These are phyloP conservation scores for Sclerotinia spermophila DNA, from an alignment of 2,329 filamentous ascomycete genomes.

Conservation along the genomic window DNA sequence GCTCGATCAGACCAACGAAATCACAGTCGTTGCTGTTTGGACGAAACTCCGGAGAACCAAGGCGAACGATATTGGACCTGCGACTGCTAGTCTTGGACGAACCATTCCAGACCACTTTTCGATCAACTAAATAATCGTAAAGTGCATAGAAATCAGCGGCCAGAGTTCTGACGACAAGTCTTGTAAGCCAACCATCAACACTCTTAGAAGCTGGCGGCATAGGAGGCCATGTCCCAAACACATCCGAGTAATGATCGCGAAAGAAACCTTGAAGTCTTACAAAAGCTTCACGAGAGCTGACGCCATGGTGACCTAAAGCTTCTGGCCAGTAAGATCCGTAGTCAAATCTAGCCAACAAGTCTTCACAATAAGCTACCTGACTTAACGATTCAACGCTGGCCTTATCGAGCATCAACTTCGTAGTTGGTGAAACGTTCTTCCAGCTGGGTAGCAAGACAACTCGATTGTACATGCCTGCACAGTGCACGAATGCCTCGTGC, in stretches of 20 bases:
- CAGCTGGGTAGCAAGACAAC: constrained; percentile 55
- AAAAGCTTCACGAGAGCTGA: constrained; percentile 44
- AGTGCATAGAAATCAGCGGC: constrained; percentile 64
- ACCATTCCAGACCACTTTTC: constrained; percentile 62
- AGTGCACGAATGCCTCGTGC: constrained; percentile 64
- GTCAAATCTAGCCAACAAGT: constrained; percentile 56
- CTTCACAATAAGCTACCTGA: constrained; percentile 59
- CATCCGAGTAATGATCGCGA: constrained; percentile 51
- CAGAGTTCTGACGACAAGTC: constrained; percentile 53
- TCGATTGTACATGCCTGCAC: constrained; percentile 57
- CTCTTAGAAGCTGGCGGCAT: constrained; percentile 39
- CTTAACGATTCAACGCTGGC: constrained; percentile 60
- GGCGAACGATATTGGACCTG: constrained; percentile 61
- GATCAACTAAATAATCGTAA: constrained; percentile 68
- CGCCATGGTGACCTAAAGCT: constrained; percentile 34
- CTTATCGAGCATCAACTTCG: constrained; percentile 58
- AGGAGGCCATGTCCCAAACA: constrained; percentile 62
- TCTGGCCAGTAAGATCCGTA: constrained; percentile 59
- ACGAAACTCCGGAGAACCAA: constrained; percentile 47
- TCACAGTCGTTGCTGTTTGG: constrained; percentile 47
- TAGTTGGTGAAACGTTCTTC: constrained; percentile 56
- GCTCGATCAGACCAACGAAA: constrained; percentile 62
- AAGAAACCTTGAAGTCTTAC: constrained; percentile 61
- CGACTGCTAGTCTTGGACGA: constrained; percentile 57
- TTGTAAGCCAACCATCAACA: constrained; percentile 58